Evolutionary conservation across 108 stramenopile genomes (phyloP).

Genomic region (Pseudonitzschia delicatissima): DNA sequence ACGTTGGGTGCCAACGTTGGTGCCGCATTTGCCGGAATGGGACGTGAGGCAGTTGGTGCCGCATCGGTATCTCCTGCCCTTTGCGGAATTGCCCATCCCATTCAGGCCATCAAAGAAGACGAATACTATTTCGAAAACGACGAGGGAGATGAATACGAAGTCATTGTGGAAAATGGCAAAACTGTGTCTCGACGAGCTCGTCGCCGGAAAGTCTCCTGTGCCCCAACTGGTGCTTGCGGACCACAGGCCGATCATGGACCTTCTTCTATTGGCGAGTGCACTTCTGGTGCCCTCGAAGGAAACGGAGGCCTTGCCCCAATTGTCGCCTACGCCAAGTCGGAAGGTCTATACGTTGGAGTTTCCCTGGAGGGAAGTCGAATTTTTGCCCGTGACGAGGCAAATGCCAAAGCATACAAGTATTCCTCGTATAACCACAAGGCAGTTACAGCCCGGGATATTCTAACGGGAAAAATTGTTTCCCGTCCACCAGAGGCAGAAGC

Average conservation of each 20-base stretch:
- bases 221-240: too few relatives aligned
- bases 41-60: slow-evolving; percentile 80
- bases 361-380: slow-evolving; percentile 82
- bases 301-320: slow-evolving; percentile 63
- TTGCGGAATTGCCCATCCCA: slow-evolving; percentile 27
- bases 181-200: too few relatives aligned
- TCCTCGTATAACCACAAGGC: slow-evolving; percentile 30
- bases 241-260: too few relatives aligned
- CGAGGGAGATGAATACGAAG: background rate
- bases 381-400: slow-evolving; percentile 76
- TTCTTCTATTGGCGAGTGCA: too few relatives aligned
- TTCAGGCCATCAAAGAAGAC: slow-evolving; percentile 53
- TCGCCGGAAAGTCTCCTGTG: too few relatives aligned
- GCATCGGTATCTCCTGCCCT: slow-evolving; percentile 57
- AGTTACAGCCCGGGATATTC: slow-evolving; percentile 65
- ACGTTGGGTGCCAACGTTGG: slow-evolving; percentile 81
- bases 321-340: slow-evolving; percentile 84
- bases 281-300: background rate
- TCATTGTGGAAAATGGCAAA: background rate
- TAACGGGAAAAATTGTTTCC: slow-evolving; percentile 65
- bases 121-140: slow-evolving; percentile 38
- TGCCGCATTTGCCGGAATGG: slow-evolving; percentile 68
- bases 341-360: slow-evolving; percentile 85
- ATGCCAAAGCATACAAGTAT: slow-evolving; percentile 77
- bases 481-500: slow-evolving; percentile 76